A percentile compares a stretch with the other conserved stretches of the same genome.
Conservation (phyloP, 2,329 filamentous ascomycete genomes). For the Clarireedia homoeocarpa region DNA sequence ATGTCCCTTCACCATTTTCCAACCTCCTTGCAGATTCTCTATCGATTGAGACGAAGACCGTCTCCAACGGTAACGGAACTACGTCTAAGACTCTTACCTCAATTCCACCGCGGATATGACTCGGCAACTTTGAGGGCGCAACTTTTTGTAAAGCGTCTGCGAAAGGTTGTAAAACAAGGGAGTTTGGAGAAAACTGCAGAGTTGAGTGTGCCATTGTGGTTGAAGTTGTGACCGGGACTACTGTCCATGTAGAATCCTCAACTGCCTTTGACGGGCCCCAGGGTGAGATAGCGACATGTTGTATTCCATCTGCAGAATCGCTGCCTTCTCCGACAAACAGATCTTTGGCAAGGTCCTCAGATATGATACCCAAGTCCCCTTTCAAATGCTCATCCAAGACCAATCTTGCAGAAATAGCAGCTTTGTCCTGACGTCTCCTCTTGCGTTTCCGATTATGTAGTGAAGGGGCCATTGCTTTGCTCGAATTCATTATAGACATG, state of each 20-base stretch:
- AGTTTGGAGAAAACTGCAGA: conserved; percentile 69
- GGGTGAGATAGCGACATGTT: conserved; percentile 66
- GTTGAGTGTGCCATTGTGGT: conserved; percentile 65
- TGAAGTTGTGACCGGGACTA: conserved; percentile 65
- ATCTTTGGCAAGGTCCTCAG: conserved; percentile 76
- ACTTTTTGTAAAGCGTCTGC: conserved; percentile 63
- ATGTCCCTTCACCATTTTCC: conserved; percentile 76
- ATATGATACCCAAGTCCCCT: conserved; percentile 78
- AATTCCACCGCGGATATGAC: conserved; percentile 66
- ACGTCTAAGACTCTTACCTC: conserved; percentile 81
- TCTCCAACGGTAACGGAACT: conserved; percentile 70
- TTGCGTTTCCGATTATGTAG: conserved; percentile 33
- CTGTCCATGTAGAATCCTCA: conserved; percentile 68
- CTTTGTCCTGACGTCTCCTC: conserved; percentile 58
- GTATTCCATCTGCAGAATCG: conserved; percentile 34
- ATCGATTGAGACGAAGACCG: conserved; percentile 80
- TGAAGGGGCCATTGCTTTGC: neutral
- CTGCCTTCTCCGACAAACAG: conserved; percentile 59
- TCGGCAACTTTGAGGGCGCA: conserved; percentile 66
- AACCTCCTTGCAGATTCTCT: conserved; percentile 70
- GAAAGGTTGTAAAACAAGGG: conserved; percentile 69
- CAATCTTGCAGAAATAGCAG: conserved; percentile 69
- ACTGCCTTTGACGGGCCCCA: conserved; percentile 55
- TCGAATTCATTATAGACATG: neutral
- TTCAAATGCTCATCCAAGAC: conserved; percentile 79